Evolutionary conservation across 2,329 filamentous ascomycete genomes (phyloP).

Genomic region (Colletotrichum orbiculare): DNA sequence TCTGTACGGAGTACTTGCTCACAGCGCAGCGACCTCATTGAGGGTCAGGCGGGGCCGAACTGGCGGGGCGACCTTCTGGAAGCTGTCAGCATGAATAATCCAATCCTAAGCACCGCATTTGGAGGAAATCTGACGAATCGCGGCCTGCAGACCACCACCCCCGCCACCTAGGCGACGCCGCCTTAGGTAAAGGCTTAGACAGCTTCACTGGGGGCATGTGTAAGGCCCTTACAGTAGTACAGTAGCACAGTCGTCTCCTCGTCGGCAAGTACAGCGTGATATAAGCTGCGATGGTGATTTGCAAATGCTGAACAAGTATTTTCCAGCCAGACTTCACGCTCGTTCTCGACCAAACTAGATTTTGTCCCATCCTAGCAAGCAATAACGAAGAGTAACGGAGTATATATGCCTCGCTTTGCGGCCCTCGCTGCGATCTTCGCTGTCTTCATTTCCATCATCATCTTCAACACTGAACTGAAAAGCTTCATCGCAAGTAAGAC

Average conservation of each 20-base stretch:
- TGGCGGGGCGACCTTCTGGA: slow-evolving; percentile 6
- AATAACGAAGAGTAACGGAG: not conserved
- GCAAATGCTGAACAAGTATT: slow-evolving; percentile 38
- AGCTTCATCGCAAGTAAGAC: slow-evolving; percentile 40
- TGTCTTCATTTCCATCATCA: slow-evolving; percentile 51
- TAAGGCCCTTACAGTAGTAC: slow-evolving; percentile 29
- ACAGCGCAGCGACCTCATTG: too few relatives aligned
- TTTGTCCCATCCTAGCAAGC: not conserved
- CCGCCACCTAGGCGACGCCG: slow-evolving; percentile 2
- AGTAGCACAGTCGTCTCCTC: not conserved
- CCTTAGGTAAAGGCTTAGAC: slow-evolving; percentile 33
- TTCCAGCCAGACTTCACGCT: slow-evolving; percentile 4
- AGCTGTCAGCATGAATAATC: slow-evolving; percentile 39
- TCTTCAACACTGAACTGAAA: slow-evolving; percentile 43
- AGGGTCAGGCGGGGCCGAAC: not conserved
- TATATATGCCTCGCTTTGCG: slow-evolving; percentile 54
- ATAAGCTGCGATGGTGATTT: slow-evolving; percentile 28
- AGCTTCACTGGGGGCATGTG: slow-evolving; percentile 27
- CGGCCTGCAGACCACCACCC: slow-evolving; percentile 1
- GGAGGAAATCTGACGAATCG: slow-evolving; percentile 16
- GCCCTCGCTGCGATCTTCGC: slow-evolving; percentile 48
- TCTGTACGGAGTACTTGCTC: too few relatives aligned
- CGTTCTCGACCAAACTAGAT: slow-evolving; percentile 36
- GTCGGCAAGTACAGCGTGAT: slow-evolving; percentile 3
- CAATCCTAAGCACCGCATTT: slow-evolving; percentile 32